Percentiles rank a stretch among this genome's conserved stretches.
Evolutionary conservation across 805 yeast species (phyloP).

Genomic region (Yarrowia alimentaria): DNA sequence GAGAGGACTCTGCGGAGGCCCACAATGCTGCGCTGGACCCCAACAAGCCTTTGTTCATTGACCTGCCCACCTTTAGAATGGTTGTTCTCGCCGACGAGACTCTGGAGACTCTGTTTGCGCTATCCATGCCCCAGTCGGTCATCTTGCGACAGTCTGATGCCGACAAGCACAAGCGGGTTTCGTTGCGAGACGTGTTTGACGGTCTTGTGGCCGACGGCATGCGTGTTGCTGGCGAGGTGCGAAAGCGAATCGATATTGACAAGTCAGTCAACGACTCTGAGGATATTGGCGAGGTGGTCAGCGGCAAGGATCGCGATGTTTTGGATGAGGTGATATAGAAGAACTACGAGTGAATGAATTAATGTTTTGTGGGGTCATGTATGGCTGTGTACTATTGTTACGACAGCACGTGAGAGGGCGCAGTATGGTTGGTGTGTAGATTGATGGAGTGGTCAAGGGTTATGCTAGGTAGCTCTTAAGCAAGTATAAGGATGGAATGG

Average conservation of each 20-base stretch:
- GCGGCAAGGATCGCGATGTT: conserved; percentile 25
- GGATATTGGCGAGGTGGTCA: conserved; percentile 20
- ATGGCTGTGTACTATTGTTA: too few species aligned
- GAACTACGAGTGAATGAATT: conserved; percentile 1
- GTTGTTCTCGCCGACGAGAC: conserved; percentile 92
- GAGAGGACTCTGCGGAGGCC: neutral
- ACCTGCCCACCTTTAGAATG: conserved; percentile 90
- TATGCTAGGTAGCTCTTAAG: too few species aligned
- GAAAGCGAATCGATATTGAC: conserved; percentile 73
- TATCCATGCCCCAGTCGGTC: conserved; percentile 63
- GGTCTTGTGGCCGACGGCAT: conserved; percentile 89
- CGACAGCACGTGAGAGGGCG: too few species aligned
- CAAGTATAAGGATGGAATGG: too few species aligned
- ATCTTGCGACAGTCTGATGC: conserved; percentile 36
- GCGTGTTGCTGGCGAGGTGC: conserved; percentile 84
- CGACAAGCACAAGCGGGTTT: conserved; percentile 10
- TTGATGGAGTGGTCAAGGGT: too few species aligned
- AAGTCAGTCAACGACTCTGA: conserved; percentile 31
- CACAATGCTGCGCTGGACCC: conserved; percentile 83
- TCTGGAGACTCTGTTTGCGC: conserved; percentile 76
- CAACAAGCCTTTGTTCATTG: conserved; percentile 66
- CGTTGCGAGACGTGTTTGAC: conserved; percentile 80
- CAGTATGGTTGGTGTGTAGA: too few species aligned
- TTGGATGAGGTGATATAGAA: conserved; percentile 14
- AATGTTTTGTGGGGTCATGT: too few species aligned